phyloP scores from a whole-genome alignment of 2,329 filamentous ascomycete species.

The Colletotrichum navitas region DNA sequence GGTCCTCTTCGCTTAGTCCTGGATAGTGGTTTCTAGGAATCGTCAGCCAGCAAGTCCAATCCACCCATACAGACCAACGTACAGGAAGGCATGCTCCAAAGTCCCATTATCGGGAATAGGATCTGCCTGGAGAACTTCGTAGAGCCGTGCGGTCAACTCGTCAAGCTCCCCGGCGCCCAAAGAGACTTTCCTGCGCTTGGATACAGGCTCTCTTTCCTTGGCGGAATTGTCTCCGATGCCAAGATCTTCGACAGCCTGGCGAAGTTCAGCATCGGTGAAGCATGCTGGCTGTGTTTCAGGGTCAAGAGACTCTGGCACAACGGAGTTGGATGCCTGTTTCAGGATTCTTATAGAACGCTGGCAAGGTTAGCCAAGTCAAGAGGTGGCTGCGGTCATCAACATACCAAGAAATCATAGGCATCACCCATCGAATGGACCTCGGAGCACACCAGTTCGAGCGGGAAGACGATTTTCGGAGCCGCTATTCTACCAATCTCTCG shows the following conservation, averaged over 20 bases:
- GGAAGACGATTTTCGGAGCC: constrained; percentile 58
- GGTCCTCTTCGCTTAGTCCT: constrained; percentile 60
- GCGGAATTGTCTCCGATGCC: constrained; percentile 34
- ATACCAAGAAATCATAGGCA: constrained; percentile 59
- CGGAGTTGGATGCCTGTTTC: constrained; percentile 44
- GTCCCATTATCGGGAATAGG: constrained; percentile 46
- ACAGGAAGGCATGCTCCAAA: constrained; percentile 60
- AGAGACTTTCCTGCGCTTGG: constrained; percentile 51
- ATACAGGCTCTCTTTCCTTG: constrained; percentile 43
- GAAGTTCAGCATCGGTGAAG: constrained; percentile 47
- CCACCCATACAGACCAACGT: constrained; percentile 47
- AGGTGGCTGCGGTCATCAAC: constrained; percentile 28
- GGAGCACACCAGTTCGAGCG: constrained; percentile 53
- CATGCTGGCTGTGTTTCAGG: constrained; percentile 42
- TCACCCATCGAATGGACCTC: constrained; percentile 50
- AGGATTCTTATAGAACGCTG: constrained; percentile 51
- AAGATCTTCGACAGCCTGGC: constrained; percentile 45
- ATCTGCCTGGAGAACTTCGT: constrained; percentile 48
- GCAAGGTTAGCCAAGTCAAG: constrained; percentile 12
- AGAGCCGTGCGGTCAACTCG: constrained; percentile 45
- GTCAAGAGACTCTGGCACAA: constrained; percentile 43
- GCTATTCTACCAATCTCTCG: constrained; percentile 55
- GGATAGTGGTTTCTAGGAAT: constrained; percentile 56
- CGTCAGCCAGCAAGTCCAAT: constrained; percentile 2
- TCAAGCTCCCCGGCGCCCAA: constrained; percentile 44